Percentiles rank a stretch among this genome's conserved stretches.
These are phyloP conservation scores for Aspergillus phoenicis DNA, from an alignment of 2,329 filamentous ascomycete species.

Conservation along the genomic window DNA sequence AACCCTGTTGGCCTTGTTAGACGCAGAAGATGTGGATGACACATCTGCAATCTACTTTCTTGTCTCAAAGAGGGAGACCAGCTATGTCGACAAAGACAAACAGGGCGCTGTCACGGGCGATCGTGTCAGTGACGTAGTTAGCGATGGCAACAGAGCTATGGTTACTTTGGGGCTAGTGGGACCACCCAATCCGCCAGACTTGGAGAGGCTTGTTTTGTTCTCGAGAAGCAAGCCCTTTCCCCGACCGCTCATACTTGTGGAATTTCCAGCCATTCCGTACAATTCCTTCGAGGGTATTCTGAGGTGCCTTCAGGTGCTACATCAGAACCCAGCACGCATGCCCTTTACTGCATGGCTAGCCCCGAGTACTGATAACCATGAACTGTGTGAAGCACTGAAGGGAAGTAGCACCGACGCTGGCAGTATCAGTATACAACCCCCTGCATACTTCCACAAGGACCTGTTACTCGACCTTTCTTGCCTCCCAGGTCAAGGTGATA, in stretches of 20 bases:
- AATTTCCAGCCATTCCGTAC: conserved; percentile 17
- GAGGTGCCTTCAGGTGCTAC: conserved; percentile 12
- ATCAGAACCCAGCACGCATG: conserved; percentile 3
- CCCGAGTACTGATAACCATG: neutral
- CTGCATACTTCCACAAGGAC: neutral
- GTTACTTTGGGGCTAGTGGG: neutral
- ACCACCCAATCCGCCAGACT: neutral
- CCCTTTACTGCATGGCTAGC: conserved; percentile 11
- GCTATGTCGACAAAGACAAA: neutral
- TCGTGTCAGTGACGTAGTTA: conserved; percentile 2
- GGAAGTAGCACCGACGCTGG: neutral
- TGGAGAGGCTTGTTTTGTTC: neutral
- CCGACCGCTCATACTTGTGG: conserved; percentile 13
- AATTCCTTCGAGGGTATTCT: conserved; percentile 17
- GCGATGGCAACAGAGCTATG: conserved; percentile 5
- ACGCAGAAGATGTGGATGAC: conserved; percentile 6
- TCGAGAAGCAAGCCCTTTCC: neutral
- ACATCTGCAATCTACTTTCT: conserved; percentile 10
- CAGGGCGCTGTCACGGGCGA: neutral
- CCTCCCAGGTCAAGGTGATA: neutral
- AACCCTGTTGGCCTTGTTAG: conserved; percentile 8
- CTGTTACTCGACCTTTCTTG: neutral
- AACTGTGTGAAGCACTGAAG: too few species aligned
- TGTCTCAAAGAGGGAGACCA: conserved; percentile 6
- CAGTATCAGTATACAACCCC: neutral